These are phyloP conservation scores for Coriolopsis trogii DNA, from an alignment of 1,284 basidiomycete species.

Conservation along the genomic window DNA sequence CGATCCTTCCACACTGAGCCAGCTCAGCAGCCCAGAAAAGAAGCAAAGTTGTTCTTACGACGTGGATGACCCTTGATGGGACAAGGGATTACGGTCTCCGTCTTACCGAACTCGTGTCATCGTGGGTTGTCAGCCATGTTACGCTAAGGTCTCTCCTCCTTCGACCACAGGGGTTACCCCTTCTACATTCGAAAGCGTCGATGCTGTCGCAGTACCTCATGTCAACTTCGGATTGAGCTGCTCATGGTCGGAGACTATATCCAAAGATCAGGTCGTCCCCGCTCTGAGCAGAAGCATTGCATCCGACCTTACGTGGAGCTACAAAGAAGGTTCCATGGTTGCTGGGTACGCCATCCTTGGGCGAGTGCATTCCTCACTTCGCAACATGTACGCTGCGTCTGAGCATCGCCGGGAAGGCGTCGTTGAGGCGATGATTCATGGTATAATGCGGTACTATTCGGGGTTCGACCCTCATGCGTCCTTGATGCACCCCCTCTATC, in stretches of 20 bases:
- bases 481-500: constrained; percentile 1
- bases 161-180: too few relatives aligned
- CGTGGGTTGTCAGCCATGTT: constrained; percentile 20
- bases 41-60: constrained; percentile 17
- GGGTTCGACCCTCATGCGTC: constrained; percentile 16
- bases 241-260: constrained; percentile 1
- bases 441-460: constrained; percentile 25
- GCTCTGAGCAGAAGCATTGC: constrained; percentile 9
- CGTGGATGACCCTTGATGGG: constrained; percentile 11
- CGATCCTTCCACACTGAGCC: constrained; percentile 4
- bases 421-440: constrained; percentile 25
- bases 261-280: constrained; percentile 6
- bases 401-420: constrained; percentile 26
- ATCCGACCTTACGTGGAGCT: constrained; percentile 19
- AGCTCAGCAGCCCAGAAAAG: constrained; percentile 18
- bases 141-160: constrained; percentile 19
- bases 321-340: constrained; percentile 9
- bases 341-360: constrained; percentile 23
- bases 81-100: constrained; percentile 9
- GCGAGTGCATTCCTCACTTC: constrained; percentile 23
- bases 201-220: too few relatives aligned
- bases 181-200: too few relatives aligned
- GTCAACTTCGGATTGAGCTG: constrained; percentile 18
- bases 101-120: constrained; percentile 8
- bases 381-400: constrained; percentile 27